Evolutionary conservation across 1,284 basidiomycete species (phyloP).

Genomic region (Ganoderma leucocontextum): DNA sequence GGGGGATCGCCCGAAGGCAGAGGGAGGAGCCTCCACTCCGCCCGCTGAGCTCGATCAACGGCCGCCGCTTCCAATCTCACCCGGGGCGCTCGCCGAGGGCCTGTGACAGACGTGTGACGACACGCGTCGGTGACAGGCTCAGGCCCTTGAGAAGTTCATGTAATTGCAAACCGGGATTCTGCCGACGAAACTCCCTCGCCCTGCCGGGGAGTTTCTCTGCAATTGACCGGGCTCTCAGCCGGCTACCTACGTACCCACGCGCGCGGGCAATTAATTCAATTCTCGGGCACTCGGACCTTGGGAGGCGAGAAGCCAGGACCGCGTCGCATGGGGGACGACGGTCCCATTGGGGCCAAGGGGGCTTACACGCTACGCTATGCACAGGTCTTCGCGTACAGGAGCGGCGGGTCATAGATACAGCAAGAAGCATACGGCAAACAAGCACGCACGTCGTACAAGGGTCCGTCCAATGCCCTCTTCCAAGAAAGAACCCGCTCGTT

Average conservation of each 20-base stretch:
- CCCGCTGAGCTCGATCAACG: constrained; percentile 1
- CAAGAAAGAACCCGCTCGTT: constrained; percentile 13
- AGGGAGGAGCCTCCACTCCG: neutral
- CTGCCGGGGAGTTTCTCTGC: neutral
- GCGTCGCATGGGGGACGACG: neutral
- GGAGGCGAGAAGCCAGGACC: neutral
- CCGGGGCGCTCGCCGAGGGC: neutral
- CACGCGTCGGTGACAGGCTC: constrained; percentile 13
- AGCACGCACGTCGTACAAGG: constrained; percentile 17
- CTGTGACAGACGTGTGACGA: constrained; percentile 15
- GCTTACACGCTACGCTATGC: constrained; percentile 9
- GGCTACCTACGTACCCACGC: constrained; percentile 15
- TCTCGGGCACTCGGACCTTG: constrained; percentile 1
- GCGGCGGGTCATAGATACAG: constrained; percentile 9
- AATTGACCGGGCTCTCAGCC: constrained; percentile 15
- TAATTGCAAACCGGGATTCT: constrained; percentile 1
- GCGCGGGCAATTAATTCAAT: neutral
- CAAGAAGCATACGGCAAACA: constrained; percentile 6
- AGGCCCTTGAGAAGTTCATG: neutral
- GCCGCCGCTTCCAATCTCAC: neutral
- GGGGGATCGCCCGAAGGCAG: neutral
- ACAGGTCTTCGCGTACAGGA: constrained; percentile 1
- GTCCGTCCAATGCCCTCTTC: constrained; percentile 15
- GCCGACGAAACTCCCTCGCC: constrained; percentile 5
- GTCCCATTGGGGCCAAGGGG: neutral